A percentile compares a stretch with the other conserved stretches of the same genome.
phyloP scores from a whole-genome alignment of 2,329 filamentous ascomycete species.

The Penicillium sp. region DNA sequence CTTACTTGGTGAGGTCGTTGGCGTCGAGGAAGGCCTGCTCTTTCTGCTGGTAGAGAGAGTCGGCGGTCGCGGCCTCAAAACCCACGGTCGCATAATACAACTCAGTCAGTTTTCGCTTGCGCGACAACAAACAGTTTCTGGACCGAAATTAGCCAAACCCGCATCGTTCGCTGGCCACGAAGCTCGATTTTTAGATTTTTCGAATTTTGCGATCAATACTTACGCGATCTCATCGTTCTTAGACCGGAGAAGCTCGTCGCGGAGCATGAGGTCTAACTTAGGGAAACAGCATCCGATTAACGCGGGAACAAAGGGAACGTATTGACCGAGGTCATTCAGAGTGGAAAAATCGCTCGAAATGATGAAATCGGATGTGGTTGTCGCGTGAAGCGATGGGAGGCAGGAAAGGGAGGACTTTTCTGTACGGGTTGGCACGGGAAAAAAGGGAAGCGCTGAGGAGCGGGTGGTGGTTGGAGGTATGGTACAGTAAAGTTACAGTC shows the following conservation, averaged over 20 bases:
- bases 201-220: slow-evolving; percentile 40
- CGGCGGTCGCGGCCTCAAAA: slow-evolving; percentile 51
- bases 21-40: slow-evolving; percentile 59
- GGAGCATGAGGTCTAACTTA: slow-evolving; percentile 53
- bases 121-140: slow-evolving; percentile 68
- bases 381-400: slow-evolving; percentile 41
- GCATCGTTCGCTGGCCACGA: slow-evolving; percentile 18
- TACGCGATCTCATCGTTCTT: slow-evolving; percentile 56
- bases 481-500: slow-evolving; percentile 11
- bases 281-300: slow-evolving; percentile 54
- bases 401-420: slow-evolving; percentile 39
- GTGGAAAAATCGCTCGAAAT: slow-evolving; percentile 47
- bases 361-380: slow-evolving; percentile 47
- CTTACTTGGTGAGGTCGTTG: slow-evolving; percentile 61
- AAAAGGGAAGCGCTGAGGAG: slow-evolving; percentile 11
- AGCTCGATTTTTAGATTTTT: slow-evolving; percentile 1
- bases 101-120: slow-evolving; percentile 88
- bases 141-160: slow-evolving; percentile 41
- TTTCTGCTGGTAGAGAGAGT: slow-evolving; percentile 52
- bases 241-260: slow-evolving; percentile 52
- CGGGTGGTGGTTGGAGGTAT: slow-evolving; percentile 8
- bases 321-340: slow-evolving; percentile 47
- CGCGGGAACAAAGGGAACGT: slow-evolving; percentile 45
- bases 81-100: slow-evolving; percentile 78
- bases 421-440: slow-evolving; percentile 28